Percentiles rank a stretch among this genome's conserved stretches.
These are phyloP conservation scores for Populus ilicifolia DNA, from an alignment of 345 rosid species.

Conservation along the genomic window DNA sequence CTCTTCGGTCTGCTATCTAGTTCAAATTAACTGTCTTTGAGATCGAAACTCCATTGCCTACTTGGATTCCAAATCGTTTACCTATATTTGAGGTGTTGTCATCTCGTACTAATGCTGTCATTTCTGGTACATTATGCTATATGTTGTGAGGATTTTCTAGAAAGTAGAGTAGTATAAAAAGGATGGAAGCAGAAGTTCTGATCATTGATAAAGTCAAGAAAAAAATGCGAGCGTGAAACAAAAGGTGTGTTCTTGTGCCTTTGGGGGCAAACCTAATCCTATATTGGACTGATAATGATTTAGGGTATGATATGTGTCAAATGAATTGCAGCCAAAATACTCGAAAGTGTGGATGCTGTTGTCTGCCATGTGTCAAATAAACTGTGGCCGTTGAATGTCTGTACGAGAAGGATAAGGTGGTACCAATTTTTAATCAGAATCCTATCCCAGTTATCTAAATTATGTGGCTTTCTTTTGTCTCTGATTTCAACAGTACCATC, in stretches of 20 bases:
- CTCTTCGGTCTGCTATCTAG: not conserved
- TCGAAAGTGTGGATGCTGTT: slow-evolving; percentile 6
- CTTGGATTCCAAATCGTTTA: not conserved
- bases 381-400: slow-evolving; percentile 18
- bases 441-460: slow-evolving; percentile 13
- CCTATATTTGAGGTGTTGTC: not conserved
- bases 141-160: slow-evolving; percentile 12
- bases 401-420: slow-evolving; percentile 31
- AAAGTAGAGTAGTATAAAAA: slow-evolving; percentile 17
- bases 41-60: not conserved
- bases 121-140: not conserved
- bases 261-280: slow-evolving; percentile 23
- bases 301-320: slow-evolving; percentile 18
- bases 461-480: not conserved
- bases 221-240: slow-evolving; percentile 14
- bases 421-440: slow-evolving; percentile 19
- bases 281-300: slow-evolving; percentile 11
- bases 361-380: slow-evolving; percentile 18
- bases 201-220: slow-evolving; percentile 28
- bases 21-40: not conserved
- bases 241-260: slow-evolving; percentile 22
- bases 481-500: slow-evolving; percentile 6
- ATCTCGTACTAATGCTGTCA: not conserved
- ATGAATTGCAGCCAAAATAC: slow-evolving; percentile 6
- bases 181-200: slow-evolving; percentile 19